A percentile compares a stretch with the other conserved stretches of the same genome.
Conservation (phyloP, 495 filamentous ascomycete species). For the Arthonia radiata region DNA sequence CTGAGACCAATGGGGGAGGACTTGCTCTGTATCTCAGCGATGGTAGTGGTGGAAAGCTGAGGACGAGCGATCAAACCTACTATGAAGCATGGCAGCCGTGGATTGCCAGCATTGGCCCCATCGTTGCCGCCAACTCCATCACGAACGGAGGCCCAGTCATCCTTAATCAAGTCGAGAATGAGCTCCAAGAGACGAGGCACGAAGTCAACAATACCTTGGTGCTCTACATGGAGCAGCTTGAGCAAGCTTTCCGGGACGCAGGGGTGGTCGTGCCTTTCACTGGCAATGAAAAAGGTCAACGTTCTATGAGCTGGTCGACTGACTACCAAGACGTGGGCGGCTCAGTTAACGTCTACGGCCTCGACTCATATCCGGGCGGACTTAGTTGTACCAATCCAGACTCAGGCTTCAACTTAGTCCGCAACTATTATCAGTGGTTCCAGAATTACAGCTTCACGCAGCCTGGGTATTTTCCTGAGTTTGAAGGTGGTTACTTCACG, state of each 20-base stretch:
- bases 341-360: constrained; percentile 27
- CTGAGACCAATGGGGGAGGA: constrained; percentile 20
- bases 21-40: constrained; percentile 26
- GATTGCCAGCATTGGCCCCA: constrained; percentile 19
- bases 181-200: constrained; percentile 20
- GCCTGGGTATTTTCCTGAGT: constrained; percentile 25
- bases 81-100: constrained; percentile 21
- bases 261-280: constrained; percentile 27
- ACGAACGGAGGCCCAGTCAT: constrained; percentile 28
- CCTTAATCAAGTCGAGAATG: constrained; percentile 28
- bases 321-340: constrained; percentile 29
- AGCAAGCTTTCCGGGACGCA: constrained; percentile 19
- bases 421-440: constrained; percentile 33
- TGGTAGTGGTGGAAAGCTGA: constrained; percentile 21
- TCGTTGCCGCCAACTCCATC: constrained; percentile 23
- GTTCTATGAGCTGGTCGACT: constrained; percentile 25
- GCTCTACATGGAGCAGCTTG: constrained; percentile 26
- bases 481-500: constrained; percentile 27
- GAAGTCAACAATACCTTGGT: constrained; percentile 17
- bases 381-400: constrained; percentile 27
- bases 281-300: constrained; percentile 27
- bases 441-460: constrained; percentile 27
- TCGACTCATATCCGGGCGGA: constrained; percentile 30
- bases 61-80: constrained; percentile 19
- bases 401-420: constrained; percentile 22